These are phyloP conservation scores for Capronia americana DNA, from an alignment of 2,329 filamentous ascomycete species.

Conservation along the genomic window DNA sequence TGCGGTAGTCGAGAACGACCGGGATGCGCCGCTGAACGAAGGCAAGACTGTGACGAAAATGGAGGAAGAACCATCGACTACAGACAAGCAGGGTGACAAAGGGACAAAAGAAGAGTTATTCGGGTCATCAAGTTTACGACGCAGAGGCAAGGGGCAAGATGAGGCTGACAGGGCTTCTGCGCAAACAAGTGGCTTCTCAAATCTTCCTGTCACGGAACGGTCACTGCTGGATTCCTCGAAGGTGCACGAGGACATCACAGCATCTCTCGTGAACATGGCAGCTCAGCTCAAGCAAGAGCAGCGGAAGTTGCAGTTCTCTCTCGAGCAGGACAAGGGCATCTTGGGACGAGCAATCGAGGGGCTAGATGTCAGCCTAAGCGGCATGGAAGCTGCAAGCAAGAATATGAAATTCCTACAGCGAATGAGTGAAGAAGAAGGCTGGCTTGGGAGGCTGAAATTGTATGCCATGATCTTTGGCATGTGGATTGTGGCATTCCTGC, in stretches of 20 bases:
- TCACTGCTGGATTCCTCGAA: conserved; percentile 76
- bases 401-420: conserved; percentile 77
- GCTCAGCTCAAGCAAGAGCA: conserved; percentile 49
- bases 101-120: conserved; percentile 21
- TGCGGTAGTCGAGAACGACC: background rate
- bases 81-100: conserved; percentile 14
- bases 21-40: conserved; percentile 24
- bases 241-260: conserved; percentile 83
- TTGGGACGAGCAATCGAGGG: conserved; percentile 74
- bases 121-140: conserved; percentile 36
- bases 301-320: conserved; percentile 35
- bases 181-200: conserved; percentile 44
- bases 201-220: conserved; percentile 64
- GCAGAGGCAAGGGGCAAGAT: conserved; percentile 24
- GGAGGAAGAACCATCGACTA: background rate
- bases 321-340: conserved; percentile 66
- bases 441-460: conserved; percentile 82
- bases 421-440: conserved; percentile 88
- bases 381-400: conserved; percentile 76
- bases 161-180: conserved; percentile 24
- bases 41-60: conserved; percentile 23
- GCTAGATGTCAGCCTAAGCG: conserved; percentile 75
- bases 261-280: conserved; percentile 81
- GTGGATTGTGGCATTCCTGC: conserved; percentile 75
- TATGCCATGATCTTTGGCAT: conserved; percentile 84